These are phyloP conservation scores for Penicillium janthinellum DNA, from an alignment of 2,329 filamentous ascomycete genomes.

Conservation along the genomic window DNA sequence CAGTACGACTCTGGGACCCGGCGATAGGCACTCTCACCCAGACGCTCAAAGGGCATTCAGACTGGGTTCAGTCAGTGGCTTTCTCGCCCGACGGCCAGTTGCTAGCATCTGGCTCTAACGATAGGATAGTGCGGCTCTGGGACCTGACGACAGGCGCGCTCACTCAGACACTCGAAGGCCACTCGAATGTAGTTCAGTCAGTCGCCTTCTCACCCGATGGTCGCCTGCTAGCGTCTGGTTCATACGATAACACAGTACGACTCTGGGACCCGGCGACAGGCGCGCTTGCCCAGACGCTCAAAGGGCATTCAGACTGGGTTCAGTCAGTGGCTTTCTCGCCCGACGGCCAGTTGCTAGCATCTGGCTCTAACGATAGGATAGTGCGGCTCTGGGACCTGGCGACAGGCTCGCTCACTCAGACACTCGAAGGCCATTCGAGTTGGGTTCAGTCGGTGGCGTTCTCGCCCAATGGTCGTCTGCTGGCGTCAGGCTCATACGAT, in stretches of 20 bases:
- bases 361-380: neutral
- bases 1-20: neutral
- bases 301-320: too few species aligned
- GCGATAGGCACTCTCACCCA: neutral
- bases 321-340: neutral
- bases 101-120: neutral
- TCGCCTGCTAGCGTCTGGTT: neutral
- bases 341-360: neutral
- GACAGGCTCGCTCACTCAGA: slow-evolving; percentile 11
- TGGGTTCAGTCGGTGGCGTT: too few species aligned
- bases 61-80: too few species aligned
- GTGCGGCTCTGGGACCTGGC: neutral
- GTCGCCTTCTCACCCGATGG: neutral
- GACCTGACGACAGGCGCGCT: slow-evolving; percentile 12
- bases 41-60: too few species aligned
- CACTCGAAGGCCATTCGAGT: too few species aligned
- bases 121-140: neutral
- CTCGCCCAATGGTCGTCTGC: too few species aligned
- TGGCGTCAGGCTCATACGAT: too few species aligned
- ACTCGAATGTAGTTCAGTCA: neutral
- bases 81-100: neutral
- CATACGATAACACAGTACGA: neutral
- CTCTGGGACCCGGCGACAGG: neutral
- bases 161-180: neutral
- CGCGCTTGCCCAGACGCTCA: neutral